Evolutionary conservation across 306 rosid genomes (phyloP).

Genomic region (Cicer bijugum): DNA sequence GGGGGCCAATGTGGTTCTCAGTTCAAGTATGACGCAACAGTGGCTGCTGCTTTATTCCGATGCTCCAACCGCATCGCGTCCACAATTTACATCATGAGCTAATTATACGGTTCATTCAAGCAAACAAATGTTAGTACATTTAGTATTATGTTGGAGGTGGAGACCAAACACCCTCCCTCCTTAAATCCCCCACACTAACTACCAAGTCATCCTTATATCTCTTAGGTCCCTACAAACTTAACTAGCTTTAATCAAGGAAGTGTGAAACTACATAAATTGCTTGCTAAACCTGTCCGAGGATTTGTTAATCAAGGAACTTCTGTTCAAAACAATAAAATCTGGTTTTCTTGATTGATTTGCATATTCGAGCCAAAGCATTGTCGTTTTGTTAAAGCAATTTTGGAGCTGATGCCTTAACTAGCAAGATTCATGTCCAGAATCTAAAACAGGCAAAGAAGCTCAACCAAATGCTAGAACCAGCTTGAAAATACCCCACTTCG

Average conservation of each 20-base stretch:
- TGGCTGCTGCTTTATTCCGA: not conserved
- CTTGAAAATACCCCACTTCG: not conserved
- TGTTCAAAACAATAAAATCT: too few species aligned
- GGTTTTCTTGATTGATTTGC: not conserved
- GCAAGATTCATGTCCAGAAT: constrained; percentile 7
- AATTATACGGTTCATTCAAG: constrained; percentile 4
- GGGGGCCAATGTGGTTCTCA: not conserved
- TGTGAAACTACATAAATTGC: constrained; percentile 16
- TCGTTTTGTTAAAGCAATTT: not conserved
- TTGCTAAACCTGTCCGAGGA: not conserved
- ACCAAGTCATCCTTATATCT: not conserved
- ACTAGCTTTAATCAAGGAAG: constrained; percentile 27
- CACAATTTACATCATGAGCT: constrained; percentile 1
- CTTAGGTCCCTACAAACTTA: not conserved
- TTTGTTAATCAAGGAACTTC: too few species aligned
- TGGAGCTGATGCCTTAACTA: constrained; percentile 1
- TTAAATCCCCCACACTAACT: not conserved
- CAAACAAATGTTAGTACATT: not conserved
- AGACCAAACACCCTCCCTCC: not conserved
- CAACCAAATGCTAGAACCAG: not conserved
- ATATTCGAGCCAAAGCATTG: constrained; percentile 11
- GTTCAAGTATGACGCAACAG: not conserved
- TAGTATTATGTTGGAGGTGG: not conserved
- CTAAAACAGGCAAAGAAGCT: constrained; percentile 8
- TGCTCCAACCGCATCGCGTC: not conserved